phyloP scores from a whole-genome alignment of 805 yeast species.

The Sugiyamaella marilandica region DNA sequence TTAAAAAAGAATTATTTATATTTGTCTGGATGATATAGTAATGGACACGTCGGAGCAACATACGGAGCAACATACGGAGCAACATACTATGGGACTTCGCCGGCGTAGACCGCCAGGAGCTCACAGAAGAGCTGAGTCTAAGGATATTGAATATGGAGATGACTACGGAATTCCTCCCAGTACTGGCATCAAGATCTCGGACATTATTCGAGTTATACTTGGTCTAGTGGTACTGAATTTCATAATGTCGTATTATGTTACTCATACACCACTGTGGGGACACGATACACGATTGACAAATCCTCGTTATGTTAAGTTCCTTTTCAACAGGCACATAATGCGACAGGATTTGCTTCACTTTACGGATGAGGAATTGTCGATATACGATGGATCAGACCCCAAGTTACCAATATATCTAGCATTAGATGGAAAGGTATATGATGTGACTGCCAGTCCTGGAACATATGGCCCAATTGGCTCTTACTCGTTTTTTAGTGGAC shows the following conservation, averaged over 20 bases:
- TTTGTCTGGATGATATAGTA: background rate
- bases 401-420: constrained; percentile 53
- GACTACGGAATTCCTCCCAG: background rate
- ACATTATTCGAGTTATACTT: constrained; percentile 40
- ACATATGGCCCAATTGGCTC: constrained; percentile 58
- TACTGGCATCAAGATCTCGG: constrained; percentile 24
- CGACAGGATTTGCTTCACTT: constrained; percentile 24
- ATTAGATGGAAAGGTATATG: constrained; percentile 57
- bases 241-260: constrained; percentile 52
- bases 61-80: background rate
- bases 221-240: constrained; percentile 47
- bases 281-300: constrained; percentile 48
- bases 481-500: constrained; percentile 56
- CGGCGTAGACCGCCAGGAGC: background rate
- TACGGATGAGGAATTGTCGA: constrained; percentile 43
- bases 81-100: constrained; percentile 1
- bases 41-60: background rate
- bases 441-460: constrained; percentile 48
- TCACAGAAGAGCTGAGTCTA: constrained; percentile 1
- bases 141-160: background rate
- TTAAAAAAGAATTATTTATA: background rate
- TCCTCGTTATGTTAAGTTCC: constrained; percentile 37
- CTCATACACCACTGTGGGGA: constrained; percentile 59
- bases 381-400: constrained; percentile 48
- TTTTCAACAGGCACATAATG: constrained; percentile 14